These are phyloP conservation scores for Phoma herbarum DNA, from an alignment of 2,329 filamentous ascomycete genomes.

Conservation along the genomic window DNA sequence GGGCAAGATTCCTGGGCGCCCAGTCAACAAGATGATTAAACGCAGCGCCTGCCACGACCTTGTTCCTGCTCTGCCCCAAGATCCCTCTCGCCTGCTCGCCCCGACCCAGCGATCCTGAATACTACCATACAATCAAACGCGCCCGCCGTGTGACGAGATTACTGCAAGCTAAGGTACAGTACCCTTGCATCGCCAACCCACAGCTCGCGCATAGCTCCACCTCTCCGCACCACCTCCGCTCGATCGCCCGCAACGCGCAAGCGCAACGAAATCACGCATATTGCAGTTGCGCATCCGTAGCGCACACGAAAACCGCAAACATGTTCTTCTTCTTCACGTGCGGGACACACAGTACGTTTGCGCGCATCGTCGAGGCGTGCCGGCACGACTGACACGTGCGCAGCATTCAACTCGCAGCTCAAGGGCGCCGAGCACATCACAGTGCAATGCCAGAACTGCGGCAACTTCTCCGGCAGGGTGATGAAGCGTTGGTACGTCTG, in stretches of 20 bases:
- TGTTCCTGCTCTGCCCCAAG: background rate
- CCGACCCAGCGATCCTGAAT: slow-evolving; percentile 5
- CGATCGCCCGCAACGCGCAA: slow-evolving; percentile 7
- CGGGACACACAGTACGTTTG: slow-evolving; percentile 59
- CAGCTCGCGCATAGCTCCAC: slow-evolving; percentile 18
- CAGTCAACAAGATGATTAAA: slow-evolving; percentile 7
- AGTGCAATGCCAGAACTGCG: slow-evolving; percentile 63
- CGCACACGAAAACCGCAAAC: slow-evolving; percentile 6
- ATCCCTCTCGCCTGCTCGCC: slow-evolving; percentile 7
- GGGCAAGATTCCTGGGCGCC: slow-evolving; percentile 28
- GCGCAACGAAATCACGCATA: background rate
- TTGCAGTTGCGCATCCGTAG: slow-evolving; percentile 3
- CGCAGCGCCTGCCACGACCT: slow-evolving; percentile 12
- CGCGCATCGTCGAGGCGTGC: too few relatives aligned
- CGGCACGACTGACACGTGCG: slow-evolving; percentile 10
- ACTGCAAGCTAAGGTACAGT: slow-evolving; percentile 6
- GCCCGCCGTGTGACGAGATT: slow-evolving; percentile 14
- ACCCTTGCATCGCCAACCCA: slow-evolving; percentile 17
- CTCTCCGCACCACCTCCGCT: slow-evolving; percentile 17
- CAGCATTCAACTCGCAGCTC: slow-evolving; percentile 58
- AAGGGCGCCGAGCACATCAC: slow-evolving; percentile 60
- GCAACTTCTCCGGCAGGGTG: slow-evolving; percentile 57
- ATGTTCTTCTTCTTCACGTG: slow-evolving; percentile 63
- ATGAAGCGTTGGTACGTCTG: slow-evolving; percentile 55
- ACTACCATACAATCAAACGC: slow-evolving; percentile 24